phyloP scores from a whole-genome alignment of 805 yeast genomes.

The Ogataea populi-albae region DNA sequence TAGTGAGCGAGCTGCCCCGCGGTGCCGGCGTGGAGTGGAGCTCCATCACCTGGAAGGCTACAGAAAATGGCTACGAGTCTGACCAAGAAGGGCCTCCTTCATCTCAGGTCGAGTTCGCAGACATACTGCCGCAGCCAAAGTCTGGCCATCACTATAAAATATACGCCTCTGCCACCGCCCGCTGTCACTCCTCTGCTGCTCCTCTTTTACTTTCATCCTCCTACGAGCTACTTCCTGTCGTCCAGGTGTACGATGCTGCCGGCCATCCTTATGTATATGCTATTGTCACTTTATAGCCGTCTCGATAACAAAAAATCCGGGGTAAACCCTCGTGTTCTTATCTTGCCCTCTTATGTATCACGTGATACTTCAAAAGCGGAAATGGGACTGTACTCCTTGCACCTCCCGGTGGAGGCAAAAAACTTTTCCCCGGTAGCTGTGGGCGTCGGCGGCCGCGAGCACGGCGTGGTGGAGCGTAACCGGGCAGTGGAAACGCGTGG shows the following conservation, averaged over 20 bases:
- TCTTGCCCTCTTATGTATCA: constrained; percentile 5
- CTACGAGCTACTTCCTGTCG: constrained; percentile 25
- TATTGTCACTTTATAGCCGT: constrained; percentile 8
- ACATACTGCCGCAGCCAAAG: constrained; percentile 40
- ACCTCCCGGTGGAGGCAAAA: constrained; percentile 6
- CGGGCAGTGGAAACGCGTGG: too few relatives aligned
- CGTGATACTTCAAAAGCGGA: constrained; percentile 5
- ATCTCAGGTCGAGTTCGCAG: constrained; percentile 32
- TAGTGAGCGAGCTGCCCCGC: constrained; percentile 59
- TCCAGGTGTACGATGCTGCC: constrained; percentile 11
- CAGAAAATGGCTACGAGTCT: constrained; percentile 33
- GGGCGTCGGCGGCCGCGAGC: constrained; percentile 1
- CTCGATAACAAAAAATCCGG: constrained; percentile 1
- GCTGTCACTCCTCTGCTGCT: not conserved
- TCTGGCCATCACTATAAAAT: constrained; percentile 21
- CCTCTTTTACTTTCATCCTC: too few relatives aligned
- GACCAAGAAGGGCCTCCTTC: constrained; percentile 9
- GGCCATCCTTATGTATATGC: constrained; percentile 9
- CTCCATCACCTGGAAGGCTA: constrained; percentile 50
- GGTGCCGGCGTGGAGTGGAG: constrained; percentile 73
- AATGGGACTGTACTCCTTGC: constrained; percentile 5
- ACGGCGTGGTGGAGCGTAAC: not conserved
- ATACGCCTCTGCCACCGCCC: constrained; percentile 14
- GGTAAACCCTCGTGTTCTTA: not conserved
- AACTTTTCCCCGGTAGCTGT: not conserved